Conservation (phyloP, 225 moss, liverwort and hornwort genomes). For the Straminergon stramineum region DNA sequence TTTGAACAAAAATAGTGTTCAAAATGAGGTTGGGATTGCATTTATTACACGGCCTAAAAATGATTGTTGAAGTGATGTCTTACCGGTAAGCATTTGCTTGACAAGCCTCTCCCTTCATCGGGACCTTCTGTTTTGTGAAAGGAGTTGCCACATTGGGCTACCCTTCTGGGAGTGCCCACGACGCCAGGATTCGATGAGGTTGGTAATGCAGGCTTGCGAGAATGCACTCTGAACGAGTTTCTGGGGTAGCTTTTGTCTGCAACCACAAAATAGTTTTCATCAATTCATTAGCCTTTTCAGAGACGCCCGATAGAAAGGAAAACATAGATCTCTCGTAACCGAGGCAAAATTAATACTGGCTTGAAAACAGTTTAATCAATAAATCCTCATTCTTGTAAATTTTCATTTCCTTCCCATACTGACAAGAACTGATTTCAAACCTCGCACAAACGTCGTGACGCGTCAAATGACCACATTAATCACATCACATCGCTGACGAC, state of each 20-base stretch:
- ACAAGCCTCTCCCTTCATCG: slow-evolving; percentile 10
- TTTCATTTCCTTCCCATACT: neutral
- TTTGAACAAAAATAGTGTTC: neutral
- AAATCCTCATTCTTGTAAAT: neutral
- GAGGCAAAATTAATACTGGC: neutral
- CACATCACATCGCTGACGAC: neutral
- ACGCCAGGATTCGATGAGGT: slow-evolving; percentile 19
- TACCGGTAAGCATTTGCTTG: slow-evolving; percentile 40
- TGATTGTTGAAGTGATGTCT: neutral
- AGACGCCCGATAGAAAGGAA: neutral
- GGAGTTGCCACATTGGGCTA: neutral
- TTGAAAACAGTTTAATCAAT: neutral
- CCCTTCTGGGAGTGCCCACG: neutral
- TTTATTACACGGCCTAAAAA: too few species aligned
- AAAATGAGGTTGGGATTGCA: neutral
- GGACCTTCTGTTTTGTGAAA: neutral
- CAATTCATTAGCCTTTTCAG: neutral
- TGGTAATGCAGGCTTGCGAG: slow-evolving; percentile 41
- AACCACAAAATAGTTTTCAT: neutral
- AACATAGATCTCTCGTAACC: neutral
- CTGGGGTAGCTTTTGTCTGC: slow-evolving; percentile 31
- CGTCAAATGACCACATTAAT: neutral
- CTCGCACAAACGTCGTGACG: neutral
- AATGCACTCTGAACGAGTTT: slow-evolving; percentile 43
- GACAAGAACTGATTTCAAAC: neutral